Percentiles rank a stretch among this genome's conserved stretches.
phyloP scores from a whole-genome alignment of 495 filamentous ascomycete genomes.

The Podospora tetraspora region DNA sequence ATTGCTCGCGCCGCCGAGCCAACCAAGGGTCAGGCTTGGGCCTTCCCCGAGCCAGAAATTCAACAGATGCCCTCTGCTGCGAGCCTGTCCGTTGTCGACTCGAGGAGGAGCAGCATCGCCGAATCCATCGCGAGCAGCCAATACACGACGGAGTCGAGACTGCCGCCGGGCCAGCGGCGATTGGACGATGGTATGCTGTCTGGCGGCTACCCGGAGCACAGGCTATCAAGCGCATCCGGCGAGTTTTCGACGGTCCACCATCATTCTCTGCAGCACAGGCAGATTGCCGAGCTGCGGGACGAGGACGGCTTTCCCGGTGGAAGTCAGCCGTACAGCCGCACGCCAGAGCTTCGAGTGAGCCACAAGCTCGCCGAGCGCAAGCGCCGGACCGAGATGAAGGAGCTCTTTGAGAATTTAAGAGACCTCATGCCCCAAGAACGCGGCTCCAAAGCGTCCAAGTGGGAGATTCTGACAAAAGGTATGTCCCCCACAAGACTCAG shows the following conservation, averaged over 20 bases:
- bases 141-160: slow-evolving; percentile 62
- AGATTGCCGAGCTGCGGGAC: slow-evolving; percentile 59
- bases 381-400: slow-evolving; percentile 96
- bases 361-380: slow-evolving; percentile 97
- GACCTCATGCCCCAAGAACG: slow-evolving; percentile 77
- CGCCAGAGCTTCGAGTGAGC: slow-evolving; percentile 88
- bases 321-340: slow-evolving; percentile 81
- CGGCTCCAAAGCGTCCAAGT: slow-evolving; percentile 94
- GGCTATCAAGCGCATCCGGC: slow-evolving; percentile 29
- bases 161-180: slow-evolving; percentile 66
- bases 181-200: slow-evolving; percentile 48
- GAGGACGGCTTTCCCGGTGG: slow-evolving; percentile 54
- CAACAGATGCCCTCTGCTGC: slow-evolving; percentile 39
- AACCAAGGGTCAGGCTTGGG: slow-evolving; percentile 76
- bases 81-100: slow-evolving; percentile 55
- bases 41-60: slow-evolving; percentile 73
- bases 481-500: slow-evolving; percentile 18
- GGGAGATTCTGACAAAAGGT: slow-evolving; percentile 98
- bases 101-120: slow-evolving; percentile 65
- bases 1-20: slow-evolving; percentile 77
- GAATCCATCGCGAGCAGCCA: slow-evolving; percentile 70
- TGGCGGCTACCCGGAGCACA: slow-evolving; percentile 31
- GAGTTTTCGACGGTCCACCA: slow-evolving; percentile 56
- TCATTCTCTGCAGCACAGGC: slow-evolving; percentile 70
- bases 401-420: slow-evolving; percentile 83